phyloP scores from a whole-genome alignment of 2,329 filamentous ascomycete species.

The Phoma sp. region DNA sequence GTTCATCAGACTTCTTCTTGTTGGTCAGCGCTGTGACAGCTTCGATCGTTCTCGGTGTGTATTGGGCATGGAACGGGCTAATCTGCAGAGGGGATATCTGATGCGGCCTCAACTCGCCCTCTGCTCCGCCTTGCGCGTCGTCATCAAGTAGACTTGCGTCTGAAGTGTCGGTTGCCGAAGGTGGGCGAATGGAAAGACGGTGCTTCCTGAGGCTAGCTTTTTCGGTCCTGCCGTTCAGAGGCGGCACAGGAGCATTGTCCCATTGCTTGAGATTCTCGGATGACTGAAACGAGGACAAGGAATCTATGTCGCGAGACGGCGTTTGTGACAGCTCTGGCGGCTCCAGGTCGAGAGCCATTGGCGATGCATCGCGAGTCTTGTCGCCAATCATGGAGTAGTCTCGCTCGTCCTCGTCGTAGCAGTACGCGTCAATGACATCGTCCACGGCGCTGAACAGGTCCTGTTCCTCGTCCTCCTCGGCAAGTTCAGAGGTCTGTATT shows the following conservation, averaged over 20 bases:
- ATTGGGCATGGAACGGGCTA: constrained; percentile 25
- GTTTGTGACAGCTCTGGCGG: constrained; percentile 35
- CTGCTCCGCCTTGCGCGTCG: constrained; percentile 12
- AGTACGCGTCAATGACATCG: constrained; percentile 67
- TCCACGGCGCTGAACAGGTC: constrained; percentile 60
- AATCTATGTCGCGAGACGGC: constrained; percentile 36
- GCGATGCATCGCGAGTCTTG: constrained; percentile 20
- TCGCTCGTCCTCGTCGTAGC: constrained; percentile 56
- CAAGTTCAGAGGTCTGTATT: constrained; percentile 29
- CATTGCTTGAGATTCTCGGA: constrained; percentile 29
- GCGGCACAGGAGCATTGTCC: constrained; percentile 19
- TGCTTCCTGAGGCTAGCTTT: constrained; percentile 17
- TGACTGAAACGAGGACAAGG: constrained; percentile 34
- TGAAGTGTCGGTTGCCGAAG: constrained; percentile 14
- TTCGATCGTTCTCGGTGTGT: constrained; percentile 21
- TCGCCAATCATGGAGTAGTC: constrained; percentile 18
- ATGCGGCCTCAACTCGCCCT: constrained; percentile 12
- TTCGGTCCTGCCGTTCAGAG: constrained; percentile 13
- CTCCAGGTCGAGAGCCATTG: constrained; percentile 28
- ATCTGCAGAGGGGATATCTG: constrained; percentile 21
- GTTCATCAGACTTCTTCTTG: constrained; percentile 19
- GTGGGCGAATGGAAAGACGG: constrained; percentile 19
- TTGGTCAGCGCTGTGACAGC: constrained; percentile 18
- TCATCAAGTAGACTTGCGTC: constrained; percentile 16
- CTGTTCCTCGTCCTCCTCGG: constrained; percentile 30